Evolutionary conservation across 2,329 filamentous ascomycete genomes (phyloP).

Genomic region (Phialophora macrospora): DNA sequence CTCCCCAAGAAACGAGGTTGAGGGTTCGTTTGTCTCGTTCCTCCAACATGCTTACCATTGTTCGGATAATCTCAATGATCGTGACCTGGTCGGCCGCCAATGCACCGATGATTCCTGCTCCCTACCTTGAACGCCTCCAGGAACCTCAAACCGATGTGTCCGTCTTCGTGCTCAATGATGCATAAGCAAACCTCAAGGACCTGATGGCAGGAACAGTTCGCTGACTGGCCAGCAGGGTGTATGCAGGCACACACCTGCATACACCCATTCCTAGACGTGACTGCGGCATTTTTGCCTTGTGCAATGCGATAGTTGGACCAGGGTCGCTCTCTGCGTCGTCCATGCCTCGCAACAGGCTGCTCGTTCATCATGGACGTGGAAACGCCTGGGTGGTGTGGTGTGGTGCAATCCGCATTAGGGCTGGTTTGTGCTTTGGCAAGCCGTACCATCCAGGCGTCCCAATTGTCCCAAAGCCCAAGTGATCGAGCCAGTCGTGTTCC

Average conservation of each 20-base stretch:
- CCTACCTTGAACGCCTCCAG: neutral
- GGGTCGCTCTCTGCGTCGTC: neutral
- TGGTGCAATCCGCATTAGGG: neutral
- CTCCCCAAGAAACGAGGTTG: neutral
- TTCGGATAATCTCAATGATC: neutral
- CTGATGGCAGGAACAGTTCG: neutral
- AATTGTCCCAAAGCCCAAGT: slow-evolving; percentile 2
- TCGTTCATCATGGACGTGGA: neutral
- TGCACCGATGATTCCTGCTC: neutral
- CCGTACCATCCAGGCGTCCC: slow-evolving; percentile 16
- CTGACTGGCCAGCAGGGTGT: neutral
- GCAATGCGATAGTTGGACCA: slow-evolving; percentile 15
- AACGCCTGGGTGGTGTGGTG: neutral
- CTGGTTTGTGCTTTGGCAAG: neutral
- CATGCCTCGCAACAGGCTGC: neutral
- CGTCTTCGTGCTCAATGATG: neutral
- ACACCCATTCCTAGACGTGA: slow-evolving; percentile 4
- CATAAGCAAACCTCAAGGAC: neutral
- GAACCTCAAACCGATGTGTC: neutral
- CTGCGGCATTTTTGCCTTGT: slow-evolving; percentile 26
- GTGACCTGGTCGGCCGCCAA: slow-evolving; percentile 4
- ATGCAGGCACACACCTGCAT: slow-evolving; percentile 12
- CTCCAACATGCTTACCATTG: neutral
- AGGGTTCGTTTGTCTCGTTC: neutral
- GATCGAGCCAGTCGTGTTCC: slow-evolving; percentile 1